These are phyloP conservation scores for Aureobasidium lini DNA, from an alignment of 2,329 filamentous ascomycete genomes.

Conservation along the genomic window DNA sequence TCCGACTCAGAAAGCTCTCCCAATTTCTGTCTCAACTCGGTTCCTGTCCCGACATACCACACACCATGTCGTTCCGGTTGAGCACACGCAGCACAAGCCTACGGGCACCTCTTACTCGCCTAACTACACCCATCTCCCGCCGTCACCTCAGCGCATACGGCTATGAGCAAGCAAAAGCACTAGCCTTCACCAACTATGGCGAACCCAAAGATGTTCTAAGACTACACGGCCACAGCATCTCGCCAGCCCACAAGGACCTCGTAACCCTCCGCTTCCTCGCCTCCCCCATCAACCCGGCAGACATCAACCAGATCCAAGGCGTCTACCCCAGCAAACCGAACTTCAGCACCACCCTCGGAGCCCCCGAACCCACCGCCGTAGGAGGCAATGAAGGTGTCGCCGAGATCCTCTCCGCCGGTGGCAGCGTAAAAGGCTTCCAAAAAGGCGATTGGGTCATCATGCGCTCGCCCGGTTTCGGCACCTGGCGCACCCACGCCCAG, in stretches of 20 bases:
- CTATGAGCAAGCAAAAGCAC: constrained; percentile 78
- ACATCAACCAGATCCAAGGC: constrained; percentile 96
- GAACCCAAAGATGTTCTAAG: constrained; percentile 65
- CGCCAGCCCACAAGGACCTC: constrained; percentile 60
- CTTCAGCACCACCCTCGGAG: constrained; percentile 71
- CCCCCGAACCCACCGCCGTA: constrained; percentile 65
- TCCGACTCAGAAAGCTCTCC: background rate
- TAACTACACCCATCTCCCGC: background rate
- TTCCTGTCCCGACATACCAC: background rate
- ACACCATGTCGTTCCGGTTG: constrained; percentile 9
- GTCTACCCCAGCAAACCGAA: constrained; percentile 82
- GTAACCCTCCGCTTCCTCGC: constrained; percentile 83
- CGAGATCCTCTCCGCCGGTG: constrained; percentile 68
- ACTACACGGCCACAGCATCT: constrained; percentile 69
- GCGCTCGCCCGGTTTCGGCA: constrained; percentile 73
- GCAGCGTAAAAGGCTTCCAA: constrained; percentile 51
- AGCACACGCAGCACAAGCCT: constrained; percentile 10
- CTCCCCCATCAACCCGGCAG: constrained; percentile 89
- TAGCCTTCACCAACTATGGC: constrained; percentile 67
- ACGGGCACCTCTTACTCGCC: background rate
- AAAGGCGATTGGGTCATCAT: constrained; percentile 94
- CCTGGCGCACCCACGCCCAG: constrained; percentile 87
- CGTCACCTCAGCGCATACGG: constrained; percentile 57
- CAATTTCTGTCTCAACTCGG: background rate
- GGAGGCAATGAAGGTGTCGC: constrained; percentile 91